These are phyloP conservation scores for Sarcomyxa edulis DNA, from an alignment of 768 basidiomycete species.

Conservation along the genomic window DNA sequence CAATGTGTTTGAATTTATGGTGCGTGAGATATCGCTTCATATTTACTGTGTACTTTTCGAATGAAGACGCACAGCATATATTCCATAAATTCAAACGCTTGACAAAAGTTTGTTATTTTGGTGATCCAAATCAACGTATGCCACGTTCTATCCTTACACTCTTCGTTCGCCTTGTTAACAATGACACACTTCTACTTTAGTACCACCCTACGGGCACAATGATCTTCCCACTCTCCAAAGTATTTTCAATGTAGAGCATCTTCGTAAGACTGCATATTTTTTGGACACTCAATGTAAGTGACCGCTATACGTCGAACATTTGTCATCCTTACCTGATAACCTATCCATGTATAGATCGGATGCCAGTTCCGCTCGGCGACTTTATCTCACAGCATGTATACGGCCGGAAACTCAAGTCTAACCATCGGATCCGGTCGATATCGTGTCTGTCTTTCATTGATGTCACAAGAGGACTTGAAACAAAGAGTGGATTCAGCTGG, in stretches of 20 bases:
- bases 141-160: constrained; percentile 3
- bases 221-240: constrained; percentile 31
- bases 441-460: constrained; percentile 42
- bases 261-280: constrained; percentile 26
- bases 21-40: constrained; percentile 12
- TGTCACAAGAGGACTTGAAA: constrained; percentile 31
- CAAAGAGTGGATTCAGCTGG: constrained; percentile 34
- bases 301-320: no score
- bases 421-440: constrained; percentile 24
- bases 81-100: constrained; percentile 35
- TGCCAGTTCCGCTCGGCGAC: constrained; percentile 41
- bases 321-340: background rate
- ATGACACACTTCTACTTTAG: constrained; percentile 18
- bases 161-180: background rate
- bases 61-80: constrained; percentile 26
- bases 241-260: constrained; percentile 41
- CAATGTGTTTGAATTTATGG: constrained; percentile 42
- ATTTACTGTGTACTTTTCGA: background rate
- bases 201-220: constrained; percentile 47
- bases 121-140: constrained; percentile 50
- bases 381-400: constrained; percentile 48
- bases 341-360: constrained; percentile 32
- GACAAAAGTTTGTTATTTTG: constrained; percentile 45
- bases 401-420: constrained; percentile 28
- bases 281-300: constrained; percentile 43